phyloP scores from a whole-genome alignment of 257 asterid species.

The Capsicum chinense region DNA sequence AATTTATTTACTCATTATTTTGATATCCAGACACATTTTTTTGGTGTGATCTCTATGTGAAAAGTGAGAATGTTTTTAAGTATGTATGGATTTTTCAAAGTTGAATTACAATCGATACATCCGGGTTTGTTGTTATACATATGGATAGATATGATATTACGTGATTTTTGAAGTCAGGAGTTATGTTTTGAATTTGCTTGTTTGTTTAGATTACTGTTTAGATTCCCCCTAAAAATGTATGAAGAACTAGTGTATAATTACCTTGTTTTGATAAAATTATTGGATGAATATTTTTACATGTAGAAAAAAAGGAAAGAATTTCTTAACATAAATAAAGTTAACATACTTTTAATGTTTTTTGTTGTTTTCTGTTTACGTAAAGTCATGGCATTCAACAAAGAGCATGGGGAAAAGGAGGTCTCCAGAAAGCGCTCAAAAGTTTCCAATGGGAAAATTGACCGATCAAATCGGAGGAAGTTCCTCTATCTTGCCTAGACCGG shows the following conservation, averaged over 20 bases:
- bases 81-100: background rate
- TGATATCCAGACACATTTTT: no score
- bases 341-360: background rate
- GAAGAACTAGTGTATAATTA: background rate
- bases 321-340: background rate
- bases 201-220: background rate
- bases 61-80: background rate
- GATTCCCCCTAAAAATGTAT: background rate
- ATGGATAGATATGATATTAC: background rate
- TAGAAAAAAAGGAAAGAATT: no score
- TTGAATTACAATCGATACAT: background rate
- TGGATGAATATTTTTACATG: background rate
- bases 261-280: background rate
- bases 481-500: no score
- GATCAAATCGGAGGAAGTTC: no score
- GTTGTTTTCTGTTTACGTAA: background rate
- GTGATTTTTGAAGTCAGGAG: background rate
- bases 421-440: no score
- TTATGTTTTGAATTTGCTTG: background rate
- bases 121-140: background rate
- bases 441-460: no score
- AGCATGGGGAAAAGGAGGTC: background rate
- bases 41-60: no score
- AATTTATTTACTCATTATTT: no score
- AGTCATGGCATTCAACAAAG: background rate